phyloP scores from a whole-genome alignment of 768 basidiomycete genomes.

The Boletus subcaerulescens region DNA sequence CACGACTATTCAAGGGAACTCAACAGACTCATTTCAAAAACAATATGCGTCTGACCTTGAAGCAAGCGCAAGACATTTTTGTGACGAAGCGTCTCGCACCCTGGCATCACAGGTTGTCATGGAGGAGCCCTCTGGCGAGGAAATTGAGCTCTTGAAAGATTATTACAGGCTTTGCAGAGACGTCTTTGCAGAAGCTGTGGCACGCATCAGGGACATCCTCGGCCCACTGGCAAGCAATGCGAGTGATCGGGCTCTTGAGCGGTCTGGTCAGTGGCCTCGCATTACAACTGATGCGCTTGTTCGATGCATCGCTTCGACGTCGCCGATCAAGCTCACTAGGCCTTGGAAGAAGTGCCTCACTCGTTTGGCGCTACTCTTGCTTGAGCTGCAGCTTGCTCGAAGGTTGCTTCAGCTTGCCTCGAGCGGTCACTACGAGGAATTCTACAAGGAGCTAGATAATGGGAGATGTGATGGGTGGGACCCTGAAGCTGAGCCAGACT shows the following conservation, averaged over 20 bases:
- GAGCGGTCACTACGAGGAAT: constrained; percentile 24
- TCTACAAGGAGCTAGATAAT: constrained; percentile 24
- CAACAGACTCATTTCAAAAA: background rate
- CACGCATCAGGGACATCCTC: background rate
- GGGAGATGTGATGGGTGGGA: constrained; percentile 16
- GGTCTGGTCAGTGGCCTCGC: constrained; percentile 38
- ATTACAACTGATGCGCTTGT: constrained; percentile 29
- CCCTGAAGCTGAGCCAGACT: constrained; percentile 31
- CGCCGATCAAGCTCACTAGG: constrained; percentile 1
- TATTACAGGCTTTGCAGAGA: background rate
- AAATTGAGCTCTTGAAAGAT: background rate
- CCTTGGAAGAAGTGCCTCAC: constrained; percentile 31
- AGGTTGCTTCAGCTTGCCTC: constrained; percentile 27
- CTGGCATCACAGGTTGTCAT: background rate
- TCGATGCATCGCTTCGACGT: constrained; percentile 23
- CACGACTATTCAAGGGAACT: background rate
- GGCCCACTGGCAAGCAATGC: constrained; percentile 7
- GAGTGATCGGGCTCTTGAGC: constrained; percentile 12
- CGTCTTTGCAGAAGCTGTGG: background rate
- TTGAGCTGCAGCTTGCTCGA: constrained; percentile 35
- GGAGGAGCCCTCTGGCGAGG: background rate
- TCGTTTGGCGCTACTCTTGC: constrained; percentile 22
- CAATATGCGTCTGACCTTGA: background rate
- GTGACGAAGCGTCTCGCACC: background rate
- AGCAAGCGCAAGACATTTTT: background rate